These are phyloP conservation scores for Aspergillus sclerotialis DNA, from an alignment of 2,329 filamentous ascomycete genomes.

Conservation along the genomic window DNA sequence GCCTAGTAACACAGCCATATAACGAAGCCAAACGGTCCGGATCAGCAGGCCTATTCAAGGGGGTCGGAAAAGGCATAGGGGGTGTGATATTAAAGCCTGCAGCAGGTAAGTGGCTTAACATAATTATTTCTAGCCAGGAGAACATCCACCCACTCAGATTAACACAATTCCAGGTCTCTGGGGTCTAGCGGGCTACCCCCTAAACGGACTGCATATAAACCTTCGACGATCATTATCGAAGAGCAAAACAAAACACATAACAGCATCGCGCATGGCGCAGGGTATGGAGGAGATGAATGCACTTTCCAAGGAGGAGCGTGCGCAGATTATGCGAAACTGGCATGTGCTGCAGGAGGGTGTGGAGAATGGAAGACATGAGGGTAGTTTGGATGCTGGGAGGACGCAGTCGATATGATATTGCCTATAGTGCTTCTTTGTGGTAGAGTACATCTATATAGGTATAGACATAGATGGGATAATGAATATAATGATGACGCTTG, in stretches of 20 bases:
- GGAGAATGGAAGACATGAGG: too few relatives aligned
- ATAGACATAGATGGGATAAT: too few relatives aligned
- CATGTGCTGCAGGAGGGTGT: slow-evolving; percentile 8
- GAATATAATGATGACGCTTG: too few relatives aligned
- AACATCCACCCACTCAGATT: not conserved
- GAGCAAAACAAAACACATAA: slow-evolving; percentile 20
- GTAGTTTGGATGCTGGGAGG: not conserved
- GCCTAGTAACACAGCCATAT: slow-evolving; percentile 70
- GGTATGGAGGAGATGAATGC: slow-evolving; percentile 20
- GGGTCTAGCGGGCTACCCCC: slow-evolving; percentile 23
- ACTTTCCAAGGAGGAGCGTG: slow-evolving; percentile 14
- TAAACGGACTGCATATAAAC: slow-evolving; percentile 24
- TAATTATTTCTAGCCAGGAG: too few relatives aligned
- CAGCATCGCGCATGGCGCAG: slow-evolving; percentile 19
- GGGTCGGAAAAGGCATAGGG: slow-evolving; percentile 74
- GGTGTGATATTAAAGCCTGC: slow-evolving; percentile 76
- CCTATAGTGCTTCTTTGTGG: too few relatives aligned
- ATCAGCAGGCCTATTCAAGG: slow-evolving; percentile 63
- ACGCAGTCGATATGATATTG: too few relatives aligned
- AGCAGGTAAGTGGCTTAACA: slow-evolving; percentile 52
- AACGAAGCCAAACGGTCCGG: slow-evolving; percentile 62
- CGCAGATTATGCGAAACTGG: slow-evolving; percentile 14
- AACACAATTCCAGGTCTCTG: slow-evolving; percentile 15
- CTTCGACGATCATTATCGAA: slow-evolving; percentile 20
- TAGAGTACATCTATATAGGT: too few relatives aligned